Evolutionary conservation across 2,329 filamentous ascomycete species (phyloP).

Genomic region (Ampelomyces quisqualis): DNA sequence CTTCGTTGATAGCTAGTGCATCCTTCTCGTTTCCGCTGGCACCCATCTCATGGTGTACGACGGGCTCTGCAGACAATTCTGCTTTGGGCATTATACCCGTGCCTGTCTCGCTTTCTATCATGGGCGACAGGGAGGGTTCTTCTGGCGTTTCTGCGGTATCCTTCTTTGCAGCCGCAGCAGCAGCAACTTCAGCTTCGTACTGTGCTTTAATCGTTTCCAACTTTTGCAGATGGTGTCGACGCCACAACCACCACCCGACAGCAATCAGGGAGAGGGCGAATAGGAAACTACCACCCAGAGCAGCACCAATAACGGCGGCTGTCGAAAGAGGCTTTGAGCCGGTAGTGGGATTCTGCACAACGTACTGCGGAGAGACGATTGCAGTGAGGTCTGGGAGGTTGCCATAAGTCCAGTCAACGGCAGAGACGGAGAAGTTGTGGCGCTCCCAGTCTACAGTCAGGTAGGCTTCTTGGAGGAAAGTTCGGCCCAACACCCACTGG

Average conservation of each 20-base stretch:
- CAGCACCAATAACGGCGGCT: conserved; percentile 49
- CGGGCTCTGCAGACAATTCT: conserved; percentile 44
- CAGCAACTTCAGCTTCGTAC: conserved; percentile 25
- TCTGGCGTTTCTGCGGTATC: conserved; percentile 20
- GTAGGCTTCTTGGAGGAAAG: conserved; percentile 69
- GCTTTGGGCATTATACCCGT: conserved; percentile 49
- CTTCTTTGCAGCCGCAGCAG: conserved; percentile 24
- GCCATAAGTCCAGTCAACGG: conserved; percentile 38
- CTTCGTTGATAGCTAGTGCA: conserved; percentile 28
- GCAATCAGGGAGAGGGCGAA: conserved; percentile 35
- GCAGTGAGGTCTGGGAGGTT: conserved; percentile 30
- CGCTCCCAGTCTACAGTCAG: conserved; percentile 53
- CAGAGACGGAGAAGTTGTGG: conserved; percentile 50
- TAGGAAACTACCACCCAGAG: conserved; percentile 43
- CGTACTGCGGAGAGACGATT: conserved; percentile 36
- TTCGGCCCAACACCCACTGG: conserved; percentile 64
- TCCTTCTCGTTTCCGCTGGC: conserved; percentile 21
- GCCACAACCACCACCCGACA: conserved; percentile 40
- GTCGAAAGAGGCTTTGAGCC: conserved; percentile 18
- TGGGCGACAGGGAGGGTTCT: conserved; percentile 24
- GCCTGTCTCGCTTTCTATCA: conserved; percentile 20
- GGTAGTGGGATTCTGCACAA: conserved; percentile 2
- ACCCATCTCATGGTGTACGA: conserved; percentile 18
- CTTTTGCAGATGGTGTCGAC: conserved; percentile 25
- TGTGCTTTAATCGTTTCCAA: conserved; percentile 25